A percentile compares a stretch with the other conserved stretches of the same genome.
Evolutionary conservation across 805 yeast genomes (phyloP).

Genomic region (Nakazawaea ernobii): DNA sequence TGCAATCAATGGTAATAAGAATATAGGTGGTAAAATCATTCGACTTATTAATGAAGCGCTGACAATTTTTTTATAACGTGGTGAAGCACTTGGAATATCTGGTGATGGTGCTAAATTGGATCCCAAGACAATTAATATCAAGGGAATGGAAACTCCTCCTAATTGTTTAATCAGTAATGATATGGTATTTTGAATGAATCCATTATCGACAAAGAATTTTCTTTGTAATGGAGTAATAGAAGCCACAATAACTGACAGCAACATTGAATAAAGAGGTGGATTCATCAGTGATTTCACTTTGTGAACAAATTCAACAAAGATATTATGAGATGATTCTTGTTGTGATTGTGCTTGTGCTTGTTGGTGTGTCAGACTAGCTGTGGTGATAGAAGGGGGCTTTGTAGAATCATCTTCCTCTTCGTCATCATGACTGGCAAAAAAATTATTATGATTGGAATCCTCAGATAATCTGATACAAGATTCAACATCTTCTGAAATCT

Average conservation of each 20-base stretch:
- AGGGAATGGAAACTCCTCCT: constrained; percentile 73
- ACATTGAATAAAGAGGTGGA: constrained; percentile 82
- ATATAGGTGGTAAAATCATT: constrained; percentile 70
- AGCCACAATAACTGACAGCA: constrained; percentile 62
- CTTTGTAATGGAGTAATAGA: constrained; percentile 53
- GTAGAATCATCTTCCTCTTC: too few relatives aligned
- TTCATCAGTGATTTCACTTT: constrained; percentile 49
- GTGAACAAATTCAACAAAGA: constrained; percentile 4
- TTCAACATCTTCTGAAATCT: not conserved
- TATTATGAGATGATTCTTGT: not conserved
- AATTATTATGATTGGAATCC: too few relatives aligned
- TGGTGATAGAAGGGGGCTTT: too few relatives aligned
- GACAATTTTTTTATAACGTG: constrained; percentile 56
- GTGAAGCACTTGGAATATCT: constrained; percentile 62
- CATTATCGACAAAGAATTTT: constrained; percentile 49
- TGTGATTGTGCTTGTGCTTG: too few relatives aligned
- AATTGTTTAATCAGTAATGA: constrained; percentile 58
- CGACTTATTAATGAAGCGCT: constrained; percentile 68
- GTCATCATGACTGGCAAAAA: too few relatives aligned
- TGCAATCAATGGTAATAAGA: constrained; percentile 64
- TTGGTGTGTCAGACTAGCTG: not conserved
- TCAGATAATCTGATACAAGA: not conserved
- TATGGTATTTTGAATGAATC: constrained; percentile 62
- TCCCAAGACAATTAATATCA: constrained; percentile 70
- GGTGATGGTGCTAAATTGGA: constrained; percentile 68